Percentiles rank a stretch among this genome's conserved stretches.
Evolutionary conservation across 2,329 filamentous ascomycete species (phyloP).

Genomic region (Aureobasidium leucospermi): DNA sequence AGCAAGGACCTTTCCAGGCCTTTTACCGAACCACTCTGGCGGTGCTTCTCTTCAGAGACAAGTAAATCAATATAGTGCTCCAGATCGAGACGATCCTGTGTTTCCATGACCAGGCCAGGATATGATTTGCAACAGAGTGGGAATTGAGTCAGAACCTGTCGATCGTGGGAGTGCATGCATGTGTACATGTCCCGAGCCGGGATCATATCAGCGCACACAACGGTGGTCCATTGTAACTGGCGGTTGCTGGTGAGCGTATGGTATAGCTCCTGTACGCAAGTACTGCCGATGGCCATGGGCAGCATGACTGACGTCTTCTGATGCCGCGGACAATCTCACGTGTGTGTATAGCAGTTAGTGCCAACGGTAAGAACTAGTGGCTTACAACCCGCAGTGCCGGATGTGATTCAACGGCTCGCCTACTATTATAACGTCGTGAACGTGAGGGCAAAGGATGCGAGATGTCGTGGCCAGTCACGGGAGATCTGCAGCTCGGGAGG

Average conservation of each 20-base stretch:
- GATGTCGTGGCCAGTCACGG: neutral
- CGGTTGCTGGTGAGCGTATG: neutral
- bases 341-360: conserved; percentile 6
- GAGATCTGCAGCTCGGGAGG: neutral
- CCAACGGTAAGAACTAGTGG: neutral
- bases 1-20: conserved; percentile 2
- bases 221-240: neutral
- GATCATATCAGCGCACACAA: neutral
- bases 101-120: neutral
- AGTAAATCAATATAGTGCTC: neutral
- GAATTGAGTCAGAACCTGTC: neutral
- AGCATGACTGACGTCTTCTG: neutral
- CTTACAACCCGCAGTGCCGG: neutral
- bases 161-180: neutral
- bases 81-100: neutral
- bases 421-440: neutral
- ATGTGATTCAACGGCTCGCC: neutral
- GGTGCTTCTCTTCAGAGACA: neutral
- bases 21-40: neutral
- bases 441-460: conserved; percentile 5
- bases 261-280: neutral
- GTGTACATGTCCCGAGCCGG: neutral
- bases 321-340: conserved; percentile 1
- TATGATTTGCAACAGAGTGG: neutral
- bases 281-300: neutral